phyloP scores from a whole-genome alignment of 805 yeast genomes.

The Scheffersomyces stipitis region DNA sequence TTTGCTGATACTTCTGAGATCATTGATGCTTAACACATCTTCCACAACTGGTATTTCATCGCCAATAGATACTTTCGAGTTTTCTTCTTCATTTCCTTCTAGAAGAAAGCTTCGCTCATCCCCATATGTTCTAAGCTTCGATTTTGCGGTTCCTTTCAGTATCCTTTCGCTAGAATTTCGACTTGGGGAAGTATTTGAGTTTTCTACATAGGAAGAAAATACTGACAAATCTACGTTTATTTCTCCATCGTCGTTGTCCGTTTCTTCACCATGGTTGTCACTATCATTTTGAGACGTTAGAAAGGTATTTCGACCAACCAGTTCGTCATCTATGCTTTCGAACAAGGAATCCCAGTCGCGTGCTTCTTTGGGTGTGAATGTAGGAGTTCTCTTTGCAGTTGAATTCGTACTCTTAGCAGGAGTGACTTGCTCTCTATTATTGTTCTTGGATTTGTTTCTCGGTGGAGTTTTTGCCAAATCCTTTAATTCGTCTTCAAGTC shows the following conservation, averaged over 20 bases:
- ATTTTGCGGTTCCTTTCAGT: too few relatives aligned
- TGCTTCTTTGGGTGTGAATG: slow-evolving; percentile 4
- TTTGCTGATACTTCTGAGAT: slow-evolving; percentile 15
- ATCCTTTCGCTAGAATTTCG: too few relatives aligned
- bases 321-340: slow-evolving; percentile 10
- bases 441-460: too few relatives aligned
- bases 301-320: background rate
- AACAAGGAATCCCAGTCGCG: slow-evolving; percentile 16
- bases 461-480: too few relatives aligned
- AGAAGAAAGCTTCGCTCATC: slow-evolving; percentile 16
- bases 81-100: slow-evolving; percentile 7
- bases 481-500: background rate
- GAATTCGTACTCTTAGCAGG: background rate
- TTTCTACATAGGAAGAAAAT: too few relatives aligned
- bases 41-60: background rate
- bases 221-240: too few relatives aligned
- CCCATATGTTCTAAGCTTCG: slow-evolving; percentile 12
- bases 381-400: slow-evolving; percentile 4
- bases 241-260: too few relatives aligned
- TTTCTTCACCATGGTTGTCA: too few relatives aligned
- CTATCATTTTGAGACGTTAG: too few relatives aligned
- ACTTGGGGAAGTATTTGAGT: too few relatives aligned
- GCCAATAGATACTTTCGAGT: background rate
- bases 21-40: slow-evolving; percentile 13
- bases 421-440: background rate